Base-by-base conservation (phyloP, 129 eudicot genomes). In the Artemisia annua region DNA sequence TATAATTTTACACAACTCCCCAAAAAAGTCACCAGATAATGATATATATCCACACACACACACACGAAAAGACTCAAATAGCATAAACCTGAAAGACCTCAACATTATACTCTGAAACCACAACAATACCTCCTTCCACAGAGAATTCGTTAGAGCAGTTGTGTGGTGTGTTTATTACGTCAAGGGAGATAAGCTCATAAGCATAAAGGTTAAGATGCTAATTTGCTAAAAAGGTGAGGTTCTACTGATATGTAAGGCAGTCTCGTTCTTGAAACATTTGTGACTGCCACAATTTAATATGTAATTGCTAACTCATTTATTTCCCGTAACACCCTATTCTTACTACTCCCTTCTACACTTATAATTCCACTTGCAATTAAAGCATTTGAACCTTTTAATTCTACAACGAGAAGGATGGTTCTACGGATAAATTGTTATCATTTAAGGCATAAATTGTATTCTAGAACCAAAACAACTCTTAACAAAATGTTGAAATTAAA, bases 291-390 rank as follows among this genome's bases (percentile, higher is more conserved):
- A 10, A 9, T 18, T 26, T 56, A 56, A 19, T 17, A 17, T 19
- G 30, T 8, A 56, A 17, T 56, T 56, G 28, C 30, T 14, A 5
- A 18, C 14, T 7, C 28, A 56, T 56, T 17, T 56, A 57, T 57
- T 57, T 57, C 12, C 63, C 11, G 12, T 57, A 13, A 57, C 14
- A 57, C 32, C 2, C 2, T 57, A 57, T 20, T 17, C 7, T 57
- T 10, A 57, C 63, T 19, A 57, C n/a, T 56, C 62, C 19, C 58
- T 69, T 48, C 62, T 20, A 48, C 76, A 14, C 64, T 19, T 48
- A 58, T 58, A 22, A 44, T 44, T 30, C 46, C 48, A 72, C 9
- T 71, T 71, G 11, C 57, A 44, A 14, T 72, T 69, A 15, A 32
- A 71, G 46, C n/a, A 43, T 44, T 43, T 57, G n/a, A 26, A 72